phyloP scores from a whole-genome alignment of 1,139 yeast species.

The Pichia sp. region DNA sequence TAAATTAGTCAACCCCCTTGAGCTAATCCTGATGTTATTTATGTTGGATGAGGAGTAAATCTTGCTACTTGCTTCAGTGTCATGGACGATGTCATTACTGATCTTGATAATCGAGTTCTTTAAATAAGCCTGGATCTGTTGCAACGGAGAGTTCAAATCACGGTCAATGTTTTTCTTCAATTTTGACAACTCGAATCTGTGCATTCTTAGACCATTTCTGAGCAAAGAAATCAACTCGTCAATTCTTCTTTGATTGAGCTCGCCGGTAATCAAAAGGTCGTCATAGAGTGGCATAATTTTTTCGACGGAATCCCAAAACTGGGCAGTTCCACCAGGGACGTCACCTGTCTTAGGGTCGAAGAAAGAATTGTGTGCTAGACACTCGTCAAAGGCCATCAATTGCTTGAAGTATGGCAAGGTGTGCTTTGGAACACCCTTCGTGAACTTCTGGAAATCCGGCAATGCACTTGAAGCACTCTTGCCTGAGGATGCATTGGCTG shows the following conservation, averaged over 20 bases:
- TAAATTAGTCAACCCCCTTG: slow-evolving; percentile 53
- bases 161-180: slow-evolving; percentile 48
- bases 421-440: slow-evolving; percentile 23
- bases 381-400: slow-evolving; percentile 44
- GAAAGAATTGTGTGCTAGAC: slow-evolving; percentile 39
- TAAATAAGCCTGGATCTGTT: slow-evolving; percentile 41
- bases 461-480: neutral
- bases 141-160: slow-evolving; percentile 46
- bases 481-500: neutral
- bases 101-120: slow-evolving; percentile 41
- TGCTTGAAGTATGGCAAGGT: slow-evolving; percentile 29
- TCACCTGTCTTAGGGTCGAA: slow-evolving; percentile 30
- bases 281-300: slow-evolving; percentile 46
- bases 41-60: neutral
- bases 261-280: slow-evolving; percentile 42
- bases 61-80: neutral
- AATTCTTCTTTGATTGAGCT: slow-evolving; percentile 39
- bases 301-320: slow-evolving; percentile 45
- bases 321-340: slow-evolving; percentile 28
- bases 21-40: slow-evolving; percentile 33
- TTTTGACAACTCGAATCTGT: slow-evolving; percentile 45
- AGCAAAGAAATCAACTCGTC: slow-evolving; percentile 42
- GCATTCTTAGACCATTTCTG: slow-evolving; percentile 48
- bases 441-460: slow-evolving; percentile 20
- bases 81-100: slow-evolving; percentile 42